Evolutionary conservation across 2,329 filamentous ascomycete genomes (phyloP).

Genomic region (Grosmannia huntii): DNA sequence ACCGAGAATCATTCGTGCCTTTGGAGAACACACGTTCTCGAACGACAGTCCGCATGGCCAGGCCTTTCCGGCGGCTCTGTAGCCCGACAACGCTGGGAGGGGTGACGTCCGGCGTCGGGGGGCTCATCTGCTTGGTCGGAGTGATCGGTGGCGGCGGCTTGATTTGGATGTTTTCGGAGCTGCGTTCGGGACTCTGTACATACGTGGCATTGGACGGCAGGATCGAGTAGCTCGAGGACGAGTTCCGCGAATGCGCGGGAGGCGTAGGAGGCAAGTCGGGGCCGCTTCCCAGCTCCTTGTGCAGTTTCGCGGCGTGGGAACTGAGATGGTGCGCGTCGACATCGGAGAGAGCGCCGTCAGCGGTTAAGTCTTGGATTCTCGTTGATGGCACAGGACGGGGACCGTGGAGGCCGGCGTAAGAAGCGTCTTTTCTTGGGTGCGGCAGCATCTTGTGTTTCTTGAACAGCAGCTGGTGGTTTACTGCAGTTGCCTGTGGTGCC

Average conservation of each 20-base stretch:
- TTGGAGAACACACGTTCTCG: slow-evolving; percentile 38
- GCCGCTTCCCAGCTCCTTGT: slow-evolving; percentile 26
- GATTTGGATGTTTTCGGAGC: slow-evolving; percentile 23
- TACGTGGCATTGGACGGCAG: slow-evolving; percentile 28
- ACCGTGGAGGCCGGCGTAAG: slow-evolving; percentile 7
- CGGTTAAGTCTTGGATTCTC: slow-evolving; percentile 13
- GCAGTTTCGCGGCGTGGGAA: no score
- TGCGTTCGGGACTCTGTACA: slow-evolving; percentile 24
- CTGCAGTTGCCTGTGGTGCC: neutral
- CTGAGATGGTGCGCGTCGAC: slow-evolving; percentile 6
- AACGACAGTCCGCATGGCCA: slow-evolving; percentile 27
- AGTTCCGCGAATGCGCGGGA: slow-evolving; percentile 45
- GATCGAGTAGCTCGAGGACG: slow-evolving; percentile 36
- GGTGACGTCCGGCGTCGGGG: slow-evolving; percentile 64
- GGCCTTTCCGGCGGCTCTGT: slow-evolving; percentile 25
- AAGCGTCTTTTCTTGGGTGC: slow-evolving; percentile 20
- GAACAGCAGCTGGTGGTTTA: slow-evolving; percentile 13
- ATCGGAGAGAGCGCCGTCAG: slow-evolving; percentile 15
- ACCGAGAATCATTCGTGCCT: slow-evolving; percentile 44
- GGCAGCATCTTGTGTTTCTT: slow-evolving; percentile 27
- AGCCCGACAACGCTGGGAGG: slow-evolving; percentile 40
- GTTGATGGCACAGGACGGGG: slow-evolving; percentile 6
- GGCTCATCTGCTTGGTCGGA: slow-evolving; percentile 52
- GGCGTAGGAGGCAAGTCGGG: slow-evolving; percentile 49
- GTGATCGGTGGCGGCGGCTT: slow-evolving; percentile 35